Percentiles rank a stretch among this genome's conserved stretches.
Evolutionary conservation across 2,329 filamentous ascomycete species (phyloP).

Genomic region (Annulohypoxylon truncatum): DNA sequence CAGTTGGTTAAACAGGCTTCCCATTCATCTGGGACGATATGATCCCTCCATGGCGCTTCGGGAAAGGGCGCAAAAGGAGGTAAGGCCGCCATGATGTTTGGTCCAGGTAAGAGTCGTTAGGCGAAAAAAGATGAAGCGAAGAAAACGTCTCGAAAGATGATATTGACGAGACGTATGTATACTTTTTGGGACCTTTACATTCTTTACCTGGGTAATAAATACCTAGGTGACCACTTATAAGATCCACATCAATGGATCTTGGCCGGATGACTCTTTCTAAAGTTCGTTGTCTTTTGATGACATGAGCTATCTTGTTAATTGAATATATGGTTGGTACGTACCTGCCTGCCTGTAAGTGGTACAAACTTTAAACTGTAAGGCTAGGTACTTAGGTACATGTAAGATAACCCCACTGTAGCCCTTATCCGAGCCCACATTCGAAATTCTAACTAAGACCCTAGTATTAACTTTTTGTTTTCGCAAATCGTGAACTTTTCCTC

Average conservation of each 20-base stretch:
- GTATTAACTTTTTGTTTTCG: constrained; percentile 17
- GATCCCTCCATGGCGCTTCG: constrained; percentile 71
- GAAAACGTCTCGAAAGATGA: not conserved
- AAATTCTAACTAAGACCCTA: constrained; percentile 1
- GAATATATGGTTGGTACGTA: too few species aligned
- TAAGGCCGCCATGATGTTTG: constrained; percentile 58
- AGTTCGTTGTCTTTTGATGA: not conserved
- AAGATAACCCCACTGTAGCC: constrained; percentile 27
- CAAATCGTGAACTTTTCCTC: constrained; percentile 36
- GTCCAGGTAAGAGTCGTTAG: not conserved
- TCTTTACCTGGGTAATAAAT: not conserved
- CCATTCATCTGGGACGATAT: constrained; percentile 79
- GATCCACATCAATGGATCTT: constrained; percentile 27
- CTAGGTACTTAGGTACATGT: not conserved
- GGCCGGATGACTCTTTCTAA: constrained; percentile 41
- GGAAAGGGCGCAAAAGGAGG: constrained; percentile 85
- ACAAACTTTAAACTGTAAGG: too few species aligned
- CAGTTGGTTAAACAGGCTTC: constrained; percentile 80
- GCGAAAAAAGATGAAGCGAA: not conserved
- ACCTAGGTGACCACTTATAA: not conserved
- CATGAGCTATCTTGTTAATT: not conserved
- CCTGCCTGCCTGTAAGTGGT: too few species aligned
- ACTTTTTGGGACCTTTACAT: not conserved
- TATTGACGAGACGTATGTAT: not conserved
- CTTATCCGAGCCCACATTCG: constrained; percentile 39